Evolutionary conservation across 2,329 filamentous ascomycete genomes (phyloP), one percentile per base, ranked within the genome.

Genomic region (Camillea tinctor): DNA sequence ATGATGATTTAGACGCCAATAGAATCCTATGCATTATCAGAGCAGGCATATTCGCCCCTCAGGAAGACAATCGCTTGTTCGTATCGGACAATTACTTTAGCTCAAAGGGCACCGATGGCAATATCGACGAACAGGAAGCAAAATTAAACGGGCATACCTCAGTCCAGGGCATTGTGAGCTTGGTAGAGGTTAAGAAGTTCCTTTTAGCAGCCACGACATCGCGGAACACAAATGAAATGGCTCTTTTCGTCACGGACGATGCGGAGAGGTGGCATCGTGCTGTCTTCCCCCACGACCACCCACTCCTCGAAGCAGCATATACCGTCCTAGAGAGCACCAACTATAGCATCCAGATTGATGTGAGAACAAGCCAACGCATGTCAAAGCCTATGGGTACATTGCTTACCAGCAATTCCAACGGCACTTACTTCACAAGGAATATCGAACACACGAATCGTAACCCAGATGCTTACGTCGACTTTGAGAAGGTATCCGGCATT

Each of bases 331-430:
- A 98, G 77, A 95, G 93, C 70, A 98, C 95, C 50, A 94, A 97
- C 72, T 97, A 99, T 80, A 97, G 94, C 79, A 93, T 99, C 68
- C 94, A 98, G 76, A 88, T 99, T 58, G 93, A 98, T 75, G 93
- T 98, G 64, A 88, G 94, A 84, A 92, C 89, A 1, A 82, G 82
- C 11, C 81, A 81, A 48, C 80, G 79, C 51, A 83, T 83, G 13
- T 84, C 82, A 1, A 85, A 84, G 44, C 85, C 89, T 0, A 94
- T 97, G 85, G 96, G 95, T 36, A 88, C 90, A 11, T 81, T 99
- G 59, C 94, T 97, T 71, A 96, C 93, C 5, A 98, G 94, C 73
- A 99, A 99, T 74, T 98, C 93, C 30, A 96, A 98, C 72, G 95
- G 95, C 62, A 97, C 93, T 2, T 97, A 94, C 75, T 99, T 98